A percentile compares a stretch with the other conserved stretches of the same genome.
phyloP scores from a whole-genome alignment of 2,329 filamentous ascomycete species.

The Xylaria hypoxylon region DNA sequence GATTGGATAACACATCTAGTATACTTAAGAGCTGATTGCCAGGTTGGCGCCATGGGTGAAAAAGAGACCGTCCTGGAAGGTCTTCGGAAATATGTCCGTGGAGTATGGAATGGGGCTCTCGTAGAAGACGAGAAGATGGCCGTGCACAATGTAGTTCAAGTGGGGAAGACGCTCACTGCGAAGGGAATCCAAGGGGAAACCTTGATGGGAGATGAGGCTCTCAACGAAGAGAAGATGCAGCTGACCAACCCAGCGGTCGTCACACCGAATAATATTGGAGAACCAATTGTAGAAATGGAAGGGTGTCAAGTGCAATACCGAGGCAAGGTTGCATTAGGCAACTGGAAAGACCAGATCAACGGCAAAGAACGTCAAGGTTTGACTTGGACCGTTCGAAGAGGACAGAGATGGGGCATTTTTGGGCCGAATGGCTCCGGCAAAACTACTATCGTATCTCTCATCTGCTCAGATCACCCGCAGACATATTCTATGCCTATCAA shows the following conservation, averaged over 20 bases:
- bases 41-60: slow-evolving; percentile 73
- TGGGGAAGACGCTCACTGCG: slow-evolving; percentile 61
- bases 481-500: slow-evolving; percentile 89
- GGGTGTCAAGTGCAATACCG: slow-evolving; percentile 87
- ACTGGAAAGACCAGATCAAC: slow-evolving; percentile 74
- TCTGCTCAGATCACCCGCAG: slow-evolving; percentile 96
- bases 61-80: slow-evolving; percentile 71
- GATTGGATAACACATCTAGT: slow-evolving; percentile 90
- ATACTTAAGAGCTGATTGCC: slow-evolving; percentile 75
- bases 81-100: slow-evolving; percentile 61
- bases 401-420: slow-evolving; percentile 91
- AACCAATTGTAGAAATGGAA: slow-evolving; percentile 86
- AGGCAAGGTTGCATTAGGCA: slow-evolving; percentile 79
- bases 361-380: slow-evolving; percentile 70
- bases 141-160: slow-evolving; percentile 61
- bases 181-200: slow-evolving; percentile 54
- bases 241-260: slow-evolving; percentile 26
- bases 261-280: slow-evolving; percentile 58
- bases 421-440: slow-evolving; percentile 96
- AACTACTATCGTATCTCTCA: slow-evolving; percentile 90
- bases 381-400: slow-evolving; percentile 83
- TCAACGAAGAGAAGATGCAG: slow-evolving; percentile 40
- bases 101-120: slow-evolving; percentile 58
- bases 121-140: slow-evolving; percentile 62
- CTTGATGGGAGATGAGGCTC: slow-evolving; percentile 49